Evolutionary conservation across 2,329 filamentous ascomycete genomes (phyloP).

Genomic region (Botryotinia calthae): DNA sequence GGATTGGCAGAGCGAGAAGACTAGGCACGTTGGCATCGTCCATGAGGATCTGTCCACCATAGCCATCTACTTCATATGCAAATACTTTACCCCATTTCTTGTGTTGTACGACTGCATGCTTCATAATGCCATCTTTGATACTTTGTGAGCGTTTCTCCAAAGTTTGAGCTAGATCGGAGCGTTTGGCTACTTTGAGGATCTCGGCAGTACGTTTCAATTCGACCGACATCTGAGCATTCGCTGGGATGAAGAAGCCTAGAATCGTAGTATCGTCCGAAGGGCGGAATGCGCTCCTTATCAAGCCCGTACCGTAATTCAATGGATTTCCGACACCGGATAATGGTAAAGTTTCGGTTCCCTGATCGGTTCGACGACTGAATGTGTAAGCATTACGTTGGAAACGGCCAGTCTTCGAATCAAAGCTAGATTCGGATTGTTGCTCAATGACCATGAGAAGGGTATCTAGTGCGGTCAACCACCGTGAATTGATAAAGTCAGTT

Average conservation of each 20-base stretch:
- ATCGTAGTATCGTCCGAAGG: constrained; percentile 95
- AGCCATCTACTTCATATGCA: constrained; percentile 85
- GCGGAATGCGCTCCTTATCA: constrained; percentile 88
- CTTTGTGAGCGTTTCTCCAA: constrained; percentile 58
- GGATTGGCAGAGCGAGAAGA: constrained; percentile 71
- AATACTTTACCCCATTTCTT: constrained; percentile 76
- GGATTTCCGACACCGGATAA: constrained; percentile 87
- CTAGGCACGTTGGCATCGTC: constrained; percentile 88
- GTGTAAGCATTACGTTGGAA: constrained; percentile 77
- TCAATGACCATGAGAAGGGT: constrained; percentile 71
- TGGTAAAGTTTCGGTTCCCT: constrained; percentile 86
- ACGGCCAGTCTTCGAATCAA: constrained; percentile 62
- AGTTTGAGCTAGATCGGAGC: constrained; percentile 52
- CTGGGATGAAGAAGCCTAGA: constrained; percentile 89
- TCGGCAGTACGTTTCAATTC: constrained; percentile 74
- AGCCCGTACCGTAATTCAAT: constrained; percentile 75
- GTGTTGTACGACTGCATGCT: constrained; percentile 78
- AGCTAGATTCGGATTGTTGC: constrained; percentile 78
- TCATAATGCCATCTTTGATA: constrained; percentile 76
- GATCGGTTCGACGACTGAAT: constrained; percentile 76
- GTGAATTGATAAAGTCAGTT: constrained; percentile 70
- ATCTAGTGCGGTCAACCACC: constrained; percentile 78
- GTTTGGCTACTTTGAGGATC: constrained; percentile 59
- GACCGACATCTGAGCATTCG: constrained; percentile 93
- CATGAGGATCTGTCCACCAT: constrained; percentile 79